A percentile compares a stretch with the other conserved stretches of the same genome.
These are phyloP conservation scores for Astrothelium macrocarpum DNA, from an alignment of 495 filamentous ascomycete genomes.

Conservation along the genomic window DNA sequence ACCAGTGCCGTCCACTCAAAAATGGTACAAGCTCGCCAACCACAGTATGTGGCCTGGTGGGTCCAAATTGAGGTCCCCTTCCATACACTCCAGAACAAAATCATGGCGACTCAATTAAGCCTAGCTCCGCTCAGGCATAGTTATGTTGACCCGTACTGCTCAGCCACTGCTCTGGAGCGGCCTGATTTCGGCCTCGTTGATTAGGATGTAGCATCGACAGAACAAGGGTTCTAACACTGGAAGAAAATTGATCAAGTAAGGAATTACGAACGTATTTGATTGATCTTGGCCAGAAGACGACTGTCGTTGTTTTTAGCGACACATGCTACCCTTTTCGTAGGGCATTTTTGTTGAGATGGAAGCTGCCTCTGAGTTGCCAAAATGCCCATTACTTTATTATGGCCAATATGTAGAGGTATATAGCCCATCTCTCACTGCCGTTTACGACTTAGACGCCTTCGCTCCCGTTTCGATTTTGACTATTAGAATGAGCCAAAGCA, in stretches of 20 bases:
- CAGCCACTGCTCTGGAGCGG: background rate
- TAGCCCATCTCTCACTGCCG: too few relatives aligned
- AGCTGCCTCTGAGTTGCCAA: too few relatives aligned
- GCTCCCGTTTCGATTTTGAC: too few relatives aligned
- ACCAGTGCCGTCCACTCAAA: background rate
- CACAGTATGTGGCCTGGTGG: background rate
- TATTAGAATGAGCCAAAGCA: too few relatives aligned
- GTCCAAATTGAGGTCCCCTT: background rate
- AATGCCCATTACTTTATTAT: too few relatives aligned
- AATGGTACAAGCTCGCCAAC: background rate
- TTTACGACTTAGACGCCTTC: too few relatives aligned
- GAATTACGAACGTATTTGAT: background rate
- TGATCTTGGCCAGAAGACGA: too few relatives aligned
- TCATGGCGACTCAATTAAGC: background rate
- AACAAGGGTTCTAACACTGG: background rate
- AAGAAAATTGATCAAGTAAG: background rate
- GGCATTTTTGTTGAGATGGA: too few relatives aligned
- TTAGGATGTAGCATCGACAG: background rate
- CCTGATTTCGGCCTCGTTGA: background rate
- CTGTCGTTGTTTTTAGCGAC: too few relatives aligned
- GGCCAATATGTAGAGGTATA: too few relatives aligned
- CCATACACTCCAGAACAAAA: background rate
- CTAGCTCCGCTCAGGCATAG: background rate
- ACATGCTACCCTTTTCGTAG: too few relatives aligned
- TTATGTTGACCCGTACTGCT: background rate